phyloP scores from a whole-genome alignment of 1,139 yeast species.

The Geotrichum aggregatum region DNA sequence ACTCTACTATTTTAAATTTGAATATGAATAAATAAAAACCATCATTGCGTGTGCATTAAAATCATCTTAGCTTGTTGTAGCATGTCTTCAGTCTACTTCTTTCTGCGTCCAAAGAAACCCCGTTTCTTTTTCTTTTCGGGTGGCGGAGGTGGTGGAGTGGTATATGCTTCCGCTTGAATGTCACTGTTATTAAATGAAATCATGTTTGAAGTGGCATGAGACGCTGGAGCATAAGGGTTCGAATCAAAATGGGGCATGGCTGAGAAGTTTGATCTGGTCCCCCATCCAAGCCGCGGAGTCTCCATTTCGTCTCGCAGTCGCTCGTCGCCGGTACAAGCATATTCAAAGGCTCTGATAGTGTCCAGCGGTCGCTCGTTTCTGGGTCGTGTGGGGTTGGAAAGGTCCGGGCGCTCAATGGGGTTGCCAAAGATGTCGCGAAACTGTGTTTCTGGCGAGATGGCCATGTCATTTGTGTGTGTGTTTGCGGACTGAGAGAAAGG shows the following conservation, averaged over 20 bases:
- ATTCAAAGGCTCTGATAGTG: constrained; percentile 88
- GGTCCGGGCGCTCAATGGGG: constrained; percentile 68
- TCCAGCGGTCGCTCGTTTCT: constrained; percentile 95
- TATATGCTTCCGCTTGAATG: constrained; percentile 49
- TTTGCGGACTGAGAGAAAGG: constrained; percentile 63
- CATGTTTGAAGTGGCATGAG: constrained; percentile 33
- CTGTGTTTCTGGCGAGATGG: constrained; percentile 42
- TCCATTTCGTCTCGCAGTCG: constrained; percentile 76
- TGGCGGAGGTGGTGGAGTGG: constrained; percentile 26
- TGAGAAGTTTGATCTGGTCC: constrained; percentile 57
- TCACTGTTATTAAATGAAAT: constrained; percentile 34
- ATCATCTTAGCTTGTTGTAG: background rate
- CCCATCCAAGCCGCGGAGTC: constrained; percentile 73
- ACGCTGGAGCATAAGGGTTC: constrained; percentile 39
- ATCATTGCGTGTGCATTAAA: no score
- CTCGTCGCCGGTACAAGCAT: constrained; percentile 83
- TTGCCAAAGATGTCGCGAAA: constrained; percentile 81
- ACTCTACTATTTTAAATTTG: no score
- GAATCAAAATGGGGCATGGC: constrained; percentile 36
- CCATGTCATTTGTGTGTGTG: constrained; percentile 42
- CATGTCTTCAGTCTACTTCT: constrained; percentile 39
- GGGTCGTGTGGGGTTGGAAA: constrained; percentile 85
- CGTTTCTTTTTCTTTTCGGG: constrained; percentile 59
- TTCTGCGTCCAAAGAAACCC: constrained; percentile 73
- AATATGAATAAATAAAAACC: no score